Conservation (phyloP, 805 yeast species). For the Schizosaccharomyces octosporus region DNA sequence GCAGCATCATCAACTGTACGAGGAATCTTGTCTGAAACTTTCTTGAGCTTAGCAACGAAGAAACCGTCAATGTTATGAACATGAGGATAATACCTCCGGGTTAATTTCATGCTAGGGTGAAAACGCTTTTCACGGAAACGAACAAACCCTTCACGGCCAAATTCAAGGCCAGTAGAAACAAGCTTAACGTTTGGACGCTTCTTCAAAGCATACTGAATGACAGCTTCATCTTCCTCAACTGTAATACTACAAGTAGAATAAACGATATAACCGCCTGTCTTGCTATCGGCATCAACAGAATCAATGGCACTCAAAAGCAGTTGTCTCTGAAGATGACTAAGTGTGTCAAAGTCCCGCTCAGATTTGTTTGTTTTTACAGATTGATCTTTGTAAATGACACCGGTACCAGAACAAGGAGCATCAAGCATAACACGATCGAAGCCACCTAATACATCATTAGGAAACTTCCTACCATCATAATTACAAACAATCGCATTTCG, state of each 20-base stretch:
- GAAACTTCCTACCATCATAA: constrained; percentile 95
- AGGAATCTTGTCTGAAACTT: constrained; percentile 19
- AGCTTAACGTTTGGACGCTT: constrained; percentile 89
- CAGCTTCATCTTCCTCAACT: constrained; percentile 95
- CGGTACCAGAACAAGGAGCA: constrained; percentile 99
- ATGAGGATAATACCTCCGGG: constrained; percentile 94
- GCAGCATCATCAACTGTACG: not conserved
- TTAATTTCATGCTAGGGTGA: constrained; percentile 47
- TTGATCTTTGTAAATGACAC: constrained; percentile 94
- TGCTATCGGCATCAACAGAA: constrained; percentile 78
- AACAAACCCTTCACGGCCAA: constrained; percentile 90
- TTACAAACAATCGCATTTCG: constrained; percentile 89
- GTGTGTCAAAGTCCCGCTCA: constrained; percentile 85
- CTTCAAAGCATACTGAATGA: constrained; percentile 88
- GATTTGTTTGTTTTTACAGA: constrained; percentile 81
- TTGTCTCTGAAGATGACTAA: constrained; percentile 92
- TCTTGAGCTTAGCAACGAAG: constrained; percentile 87
- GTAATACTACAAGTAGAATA: constrained; percentile 96
- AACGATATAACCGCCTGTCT: constrained; percentile 81
- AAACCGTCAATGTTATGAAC: constrained; percentile 96
- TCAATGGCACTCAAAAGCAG: constrained; percentile 82
- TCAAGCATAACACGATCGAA: constrained; percentile 83
- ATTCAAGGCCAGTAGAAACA: constrained; percentile 74
- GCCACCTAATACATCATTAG: constrained; percentile 82
- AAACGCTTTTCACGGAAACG: constrained; percentile 82